phyloP scores from a whole-genome alignment of 2,329 filamentous ascomycete species.

The Apiospora rasikravindrae region DNA sequence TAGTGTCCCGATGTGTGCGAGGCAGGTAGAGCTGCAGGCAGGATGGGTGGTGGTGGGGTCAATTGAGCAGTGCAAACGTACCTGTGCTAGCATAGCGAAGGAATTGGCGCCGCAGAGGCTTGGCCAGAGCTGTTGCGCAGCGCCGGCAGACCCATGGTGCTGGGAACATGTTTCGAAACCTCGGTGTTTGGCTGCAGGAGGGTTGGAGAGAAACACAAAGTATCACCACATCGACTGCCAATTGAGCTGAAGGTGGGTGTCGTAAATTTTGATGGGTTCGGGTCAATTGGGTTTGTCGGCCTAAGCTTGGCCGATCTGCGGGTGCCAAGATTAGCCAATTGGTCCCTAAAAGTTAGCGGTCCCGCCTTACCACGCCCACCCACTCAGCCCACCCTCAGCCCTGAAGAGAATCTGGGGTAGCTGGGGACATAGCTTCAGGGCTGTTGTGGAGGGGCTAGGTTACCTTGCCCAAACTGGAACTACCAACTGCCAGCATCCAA shows the following conservation, averaged over 20 bases:
- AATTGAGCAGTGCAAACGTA: constrained; percentile 49
- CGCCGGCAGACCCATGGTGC: constrained; percentile 59
- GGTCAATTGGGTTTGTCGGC: neutral
- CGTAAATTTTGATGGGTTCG: constrained; percentile 7
- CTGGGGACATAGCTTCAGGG: too few species aligned
- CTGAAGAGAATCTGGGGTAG: neutral
- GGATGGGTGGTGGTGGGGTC: constrained; percentile 33
- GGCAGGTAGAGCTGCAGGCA: constrained; percentile 18
- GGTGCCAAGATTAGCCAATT: too few species aligned
- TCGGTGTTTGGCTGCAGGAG: neutral
- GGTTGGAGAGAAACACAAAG: neutral
- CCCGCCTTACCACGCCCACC: neutral
- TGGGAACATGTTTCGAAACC: constrained; percentile 34
- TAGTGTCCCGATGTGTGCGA: too few species aligned
- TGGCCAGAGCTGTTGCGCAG: constrained; percentile 48
- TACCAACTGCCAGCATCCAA: too few species aligned
- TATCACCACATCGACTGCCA: neutral
- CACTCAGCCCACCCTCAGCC: neutral
- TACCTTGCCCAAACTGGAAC: neutral
- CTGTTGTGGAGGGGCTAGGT: neutral
- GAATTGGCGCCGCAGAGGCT: constrained; percentile 37
- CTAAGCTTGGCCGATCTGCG: neutral
- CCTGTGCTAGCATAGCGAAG: constrained; percentile 36
- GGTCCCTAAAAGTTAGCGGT: neutral
- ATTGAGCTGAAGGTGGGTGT: neutral